Conservation (phyloP, 441 rosid species). For the Geranium incanum region DNA sequence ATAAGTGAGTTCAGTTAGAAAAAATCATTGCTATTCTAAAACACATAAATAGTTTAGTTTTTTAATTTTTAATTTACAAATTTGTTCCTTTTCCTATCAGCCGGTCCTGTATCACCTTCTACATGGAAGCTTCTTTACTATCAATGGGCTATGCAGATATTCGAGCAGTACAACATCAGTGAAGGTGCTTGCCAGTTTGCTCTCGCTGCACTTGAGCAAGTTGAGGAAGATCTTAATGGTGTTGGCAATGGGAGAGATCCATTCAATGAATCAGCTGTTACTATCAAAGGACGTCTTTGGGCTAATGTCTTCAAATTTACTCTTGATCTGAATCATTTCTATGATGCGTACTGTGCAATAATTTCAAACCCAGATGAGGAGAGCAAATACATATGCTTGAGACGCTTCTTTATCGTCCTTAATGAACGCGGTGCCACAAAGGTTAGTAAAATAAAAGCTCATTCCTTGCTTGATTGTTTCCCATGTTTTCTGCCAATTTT, state of each 20-base stretch:
- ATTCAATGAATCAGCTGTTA: constrained; percentile 44
- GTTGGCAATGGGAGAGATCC: constrained; percentile 33
- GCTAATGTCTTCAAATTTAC: constrained; percentile 89
- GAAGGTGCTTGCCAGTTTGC: constrained; percentile 98
- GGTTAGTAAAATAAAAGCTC: constrained; percentile 34
- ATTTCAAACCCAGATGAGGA: constrained; percentile 98
- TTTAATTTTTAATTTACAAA: constrained; percentile 11
- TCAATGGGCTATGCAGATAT: constrained; percentile 97
- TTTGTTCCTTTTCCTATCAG: constrained; percentile 25
- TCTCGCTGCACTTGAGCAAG: constrained; percentile 98
- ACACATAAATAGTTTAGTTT: constrained; percentile 11
- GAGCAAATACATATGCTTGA: constrained; percentile 85
- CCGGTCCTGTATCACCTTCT: constrained; percentile 46
- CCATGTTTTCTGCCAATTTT: background rate
- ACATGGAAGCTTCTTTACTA: constrained; percentile 94
- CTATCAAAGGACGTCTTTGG: constrained; percentile 84
- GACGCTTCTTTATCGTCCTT: constrained; percentile 87
- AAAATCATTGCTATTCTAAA: constrained; percentile 5
- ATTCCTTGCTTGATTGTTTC: background rate
- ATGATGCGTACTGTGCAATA: constrained; percentile 94
- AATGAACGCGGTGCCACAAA: constrained; percentile 75
- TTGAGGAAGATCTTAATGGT: constrained; percentile 67
- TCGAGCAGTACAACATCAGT: constrained; percentile 80
- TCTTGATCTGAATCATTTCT: constrained; percentile 73
- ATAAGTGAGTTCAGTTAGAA: constrained; percentile 42